These are phyloP conservation scores for Ophiostoma sp. DNA, from an alignment of 2,329 filamentous ascomycete genomes.

Conservation along the genomic window DNA sequence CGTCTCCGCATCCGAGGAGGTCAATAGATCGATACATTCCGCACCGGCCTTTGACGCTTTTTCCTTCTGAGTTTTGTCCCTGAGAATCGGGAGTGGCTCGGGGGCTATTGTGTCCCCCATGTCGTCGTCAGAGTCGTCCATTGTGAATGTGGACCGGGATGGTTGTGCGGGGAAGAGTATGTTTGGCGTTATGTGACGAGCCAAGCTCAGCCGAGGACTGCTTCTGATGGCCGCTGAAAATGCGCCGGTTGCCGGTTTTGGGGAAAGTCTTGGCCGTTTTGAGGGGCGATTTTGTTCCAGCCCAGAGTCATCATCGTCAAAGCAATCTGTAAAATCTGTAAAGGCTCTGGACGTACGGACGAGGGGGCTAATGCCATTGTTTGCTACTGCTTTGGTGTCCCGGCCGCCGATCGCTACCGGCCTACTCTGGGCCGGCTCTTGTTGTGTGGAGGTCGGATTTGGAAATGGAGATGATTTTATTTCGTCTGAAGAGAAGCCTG, in stretches of 20 bases:
- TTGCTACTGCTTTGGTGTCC: not conserved
- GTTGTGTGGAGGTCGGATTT: not conserved
- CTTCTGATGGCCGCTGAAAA: not conserved
- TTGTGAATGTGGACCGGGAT: not conserved
- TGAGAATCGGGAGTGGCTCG: not conserved
- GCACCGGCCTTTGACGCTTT: not conserved
- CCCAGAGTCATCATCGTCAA: not conserved
- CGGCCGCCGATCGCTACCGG: not conserved
- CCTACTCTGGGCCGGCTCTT: not conserved
- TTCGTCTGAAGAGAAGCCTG: constrained; percentile 6
- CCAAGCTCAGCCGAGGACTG: not conserved
- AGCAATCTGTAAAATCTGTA: not conserved
- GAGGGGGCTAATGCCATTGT: not conserved
- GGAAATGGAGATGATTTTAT: constrained; percentile 5
- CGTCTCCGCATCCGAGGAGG: constrained; percentile 19
- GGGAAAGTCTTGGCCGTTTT: constrained; percentile 15
- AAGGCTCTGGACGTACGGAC: not conserved
- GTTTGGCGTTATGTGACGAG: not conserved
- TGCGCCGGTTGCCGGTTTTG: not conserved
- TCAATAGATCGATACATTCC: constrained; percentile 23
- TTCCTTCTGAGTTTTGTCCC: not conserved
- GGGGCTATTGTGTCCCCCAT: no score
- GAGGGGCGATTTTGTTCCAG: not conserved
- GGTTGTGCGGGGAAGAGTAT: not conserved
- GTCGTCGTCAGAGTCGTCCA: not conserved